A percentile compares a stretch with the other conserved stretches of the same genome.
phyloP scores from a whole-genome alignment of 805 yeast genomes.

The Ogataea ganodermae region DNA sequence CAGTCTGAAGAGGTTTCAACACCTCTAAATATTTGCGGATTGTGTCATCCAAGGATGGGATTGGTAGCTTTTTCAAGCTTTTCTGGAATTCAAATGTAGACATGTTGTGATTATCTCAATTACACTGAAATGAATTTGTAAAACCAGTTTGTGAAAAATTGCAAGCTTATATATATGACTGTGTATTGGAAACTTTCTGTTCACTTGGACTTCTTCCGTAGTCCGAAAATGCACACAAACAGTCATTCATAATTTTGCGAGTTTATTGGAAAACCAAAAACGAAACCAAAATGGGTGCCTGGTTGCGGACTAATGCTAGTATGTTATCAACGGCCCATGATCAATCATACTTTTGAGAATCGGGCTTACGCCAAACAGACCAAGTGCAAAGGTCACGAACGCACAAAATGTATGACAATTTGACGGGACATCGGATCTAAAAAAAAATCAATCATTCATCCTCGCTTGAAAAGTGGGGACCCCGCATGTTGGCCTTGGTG shows the following conservation, averaged over 20 bases:
- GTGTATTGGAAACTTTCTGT: no score
- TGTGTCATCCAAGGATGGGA: conserved; percentile 72
- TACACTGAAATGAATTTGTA: no score
- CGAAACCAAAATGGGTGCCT: neutral
- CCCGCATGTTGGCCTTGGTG: conserved; percentile 10
- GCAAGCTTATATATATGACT: neutral
- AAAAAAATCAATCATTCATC: neutral
- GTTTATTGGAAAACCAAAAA: neutral
- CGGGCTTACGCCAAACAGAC: no score
- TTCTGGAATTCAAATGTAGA: conserved; percentile 62
- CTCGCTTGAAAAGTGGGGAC: neutral
- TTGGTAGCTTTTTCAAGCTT: conserved; percentile 67
- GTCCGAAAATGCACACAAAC: neutral
- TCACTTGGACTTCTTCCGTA: no score
- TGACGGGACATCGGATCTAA: conserved; percentile 19
- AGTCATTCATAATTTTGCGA: neutral
- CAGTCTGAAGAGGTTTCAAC: conserved; percentile 80
- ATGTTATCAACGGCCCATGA: neutral
- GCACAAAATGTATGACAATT: conserved; percentile 14
- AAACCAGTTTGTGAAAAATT: neutral
- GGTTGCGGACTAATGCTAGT: neutral
- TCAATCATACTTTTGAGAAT: no score
- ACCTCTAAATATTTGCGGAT: conserved; percentile 65
- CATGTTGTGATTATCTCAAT: conserved; percentile 10
- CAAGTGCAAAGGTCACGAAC: neutral